Base-by-base conservation (phyloP, 2,329 filamentous ascomycete species). In the Aspergillus brasiliensis region DNA sequence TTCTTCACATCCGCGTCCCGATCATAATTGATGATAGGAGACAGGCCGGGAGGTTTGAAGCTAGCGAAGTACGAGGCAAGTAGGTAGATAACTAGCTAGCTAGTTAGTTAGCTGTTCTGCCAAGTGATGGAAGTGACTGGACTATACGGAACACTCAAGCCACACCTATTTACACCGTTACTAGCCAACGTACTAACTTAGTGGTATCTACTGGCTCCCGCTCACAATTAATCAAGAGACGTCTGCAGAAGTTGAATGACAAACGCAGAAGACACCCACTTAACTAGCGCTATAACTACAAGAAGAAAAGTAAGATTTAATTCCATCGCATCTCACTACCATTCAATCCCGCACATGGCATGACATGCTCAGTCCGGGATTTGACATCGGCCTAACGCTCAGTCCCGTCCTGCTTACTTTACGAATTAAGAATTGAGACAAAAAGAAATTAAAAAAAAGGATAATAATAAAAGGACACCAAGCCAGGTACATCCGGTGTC, bases 311-410 rank as follows among this genome's bases (percentile, higher is more conserved):
- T 34, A 34, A 34, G 40, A 34, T 37, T 15, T 48, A 38, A 49
- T 58, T 51, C 34, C 40, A 23, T 57, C 54, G 53, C 11, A 13
- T 34, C 11, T 34, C n/a, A n/a, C 40, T 23, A 5, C 40, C 40
- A 44, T 11, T 58, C 58, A 56, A 51, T 25, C 19, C n/a, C 40
- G 59, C 58, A 61, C 58, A 61, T 61, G 58, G 58, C 61, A 57
- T 59, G 53, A 58, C 40, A 57, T 44, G 19, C 5, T 34, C 31
- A 34, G 6, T 3, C 31, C 31, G 31, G 40, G 19, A 15, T 44
- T 6, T 21, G 8, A 7, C 19, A 34, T 13, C 40, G 40, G 40
- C 5, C 40, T 44, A 44, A 44, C 40, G 40, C 40, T 44, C 40
- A 44, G 40, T 44, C 40, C 17, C n/a, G n/a, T n/a, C n/a, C 40